Evolutionary conservation across 2,329 filamentous ascomycete species (phyloP).

Genomic region (Xylariales sp.): DNA sequence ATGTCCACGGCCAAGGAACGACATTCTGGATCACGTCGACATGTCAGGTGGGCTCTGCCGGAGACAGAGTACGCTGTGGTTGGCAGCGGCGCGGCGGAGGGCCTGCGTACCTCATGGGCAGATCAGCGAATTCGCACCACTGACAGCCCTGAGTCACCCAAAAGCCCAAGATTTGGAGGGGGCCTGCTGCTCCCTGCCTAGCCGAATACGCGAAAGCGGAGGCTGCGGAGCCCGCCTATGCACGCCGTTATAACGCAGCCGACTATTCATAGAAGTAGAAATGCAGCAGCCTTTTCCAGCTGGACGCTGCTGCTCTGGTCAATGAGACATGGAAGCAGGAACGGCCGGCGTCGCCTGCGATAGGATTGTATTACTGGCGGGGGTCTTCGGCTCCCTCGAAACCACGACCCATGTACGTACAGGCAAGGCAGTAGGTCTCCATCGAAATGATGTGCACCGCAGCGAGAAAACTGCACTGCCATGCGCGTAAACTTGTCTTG

Average conservation of each 20-base stretch:
- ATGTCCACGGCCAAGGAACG: conserved; percentile 25
- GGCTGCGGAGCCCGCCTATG: not conserved
- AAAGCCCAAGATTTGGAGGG: conserved; percentile 3
- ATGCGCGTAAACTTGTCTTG: conserved; percentile 34
- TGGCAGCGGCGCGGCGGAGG: conserved; percentile 22
- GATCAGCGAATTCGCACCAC: conserved; percentile 7
- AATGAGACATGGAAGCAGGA: conserved; percentile 4
- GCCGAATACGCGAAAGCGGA: conserved; percentile 6
- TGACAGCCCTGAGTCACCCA: conserved; percentile 17
- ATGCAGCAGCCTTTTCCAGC: too few relatives aligned
- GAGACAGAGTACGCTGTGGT: conserved; percentile 25
- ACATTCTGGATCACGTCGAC: conserved; percentile 14
- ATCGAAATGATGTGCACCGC: conserved; percentile 3
- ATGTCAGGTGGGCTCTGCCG: conserved; percentile 22
- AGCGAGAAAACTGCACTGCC: conserved; percentile 39
- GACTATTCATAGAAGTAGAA: conserved; percentile 5
- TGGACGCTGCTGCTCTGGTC: too few relatives aligned
- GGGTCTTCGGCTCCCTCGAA: not conserved
- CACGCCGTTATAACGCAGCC: conserved; percentile 2
- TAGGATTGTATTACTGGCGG: too few relatives aligned
- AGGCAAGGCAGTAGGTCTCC: not conserved
- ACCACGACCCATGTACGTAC: not conserved
- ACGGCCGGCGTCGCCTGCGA: conserved; percentile 1
- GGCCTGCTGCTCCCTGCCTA: conserved; percentile 1
- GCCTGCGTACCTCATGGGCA: conserved; percentile 15